Evolutionary conservation across 495 filamentous ascomycete species (phyloP).

Genomic region (Rhypophila decipiens): DNA sequence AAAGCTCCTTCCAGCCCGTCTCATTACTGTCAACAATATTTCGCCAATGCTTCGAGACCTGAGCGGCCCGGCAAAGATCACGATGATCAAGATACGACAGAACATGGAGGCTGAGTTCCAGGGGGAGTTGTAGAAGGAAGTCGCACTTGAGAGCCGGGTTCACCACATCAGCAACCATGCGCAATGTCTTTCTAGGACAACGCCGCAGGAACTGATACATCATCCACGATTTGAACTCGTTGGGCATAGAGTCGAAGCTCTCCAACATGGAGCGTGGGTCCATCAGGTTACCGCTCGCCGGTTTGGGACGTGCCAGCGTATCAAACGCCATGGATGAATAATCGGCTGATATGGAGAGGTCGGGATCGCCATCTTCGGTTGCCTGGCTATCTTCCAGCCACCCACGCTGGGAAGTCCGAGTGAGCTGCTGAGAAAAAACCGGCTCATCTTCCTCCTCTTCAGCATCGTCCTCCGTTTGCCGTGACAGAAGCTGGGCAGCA

Average conservation of each 20-base stretch:
- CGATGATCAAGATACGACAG: slow-evolving; percentile 79
- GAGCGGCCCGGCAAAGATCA: slow-evolving; percentile 85
- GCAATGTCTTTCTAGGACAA: slow-evolving; percentile 83
- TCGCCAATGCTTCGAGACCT: slow-evolving; percentile 92
- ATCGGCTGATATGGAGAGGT: slow-evolving; percentile 6
- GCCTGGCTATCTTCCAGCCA: slow-evolving; percentile 25
- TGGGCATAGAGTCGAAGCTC: slow-evolving; percentile 82
- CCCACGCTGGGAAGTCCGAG: slow-evolving; percentile 11
- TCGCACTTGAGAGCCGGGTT: slow-evolving; percentile 97
- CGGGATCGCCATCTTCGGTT: slow-evolving; percentile 20
- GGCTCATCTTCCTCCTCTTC: slow-evolving; percentile 25
- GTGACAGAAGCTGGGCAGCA: slow-evolving; percentile 54
- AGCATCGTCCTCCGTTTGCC: slow-evolving; percentile 32
- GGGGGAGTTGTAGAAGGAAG: slow-evolving; percentile 73
- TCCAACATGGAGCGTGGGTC: slow-evolving; percentile 81
- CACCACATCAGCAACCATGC: slow-evolving; percentile 85
- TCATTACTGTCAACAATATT: slow-evolving; percentile 86
- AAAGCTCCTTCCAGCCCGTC: slow-evolving; percentile 88
- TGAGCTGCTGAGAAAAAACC: slow-evolving; percentile 20
- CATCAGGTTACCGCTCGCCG: slow-evolving; percentile 39
- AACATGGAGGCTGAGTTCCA: slow-evolving; percentile 82
- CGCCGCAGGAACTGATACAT: slow-evolving; percentile 92
- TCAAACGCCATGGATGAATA: slow-evolving; percentile 15
- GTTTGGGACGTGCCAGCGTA: slow-evolving; percentile 6
- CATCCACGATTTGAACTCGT: slow-evolving; percentile 82